Evolutionary conservation across 441 rosid genomes (phyloP).

Genomic region (Aquilaria agallochum): DNA sequence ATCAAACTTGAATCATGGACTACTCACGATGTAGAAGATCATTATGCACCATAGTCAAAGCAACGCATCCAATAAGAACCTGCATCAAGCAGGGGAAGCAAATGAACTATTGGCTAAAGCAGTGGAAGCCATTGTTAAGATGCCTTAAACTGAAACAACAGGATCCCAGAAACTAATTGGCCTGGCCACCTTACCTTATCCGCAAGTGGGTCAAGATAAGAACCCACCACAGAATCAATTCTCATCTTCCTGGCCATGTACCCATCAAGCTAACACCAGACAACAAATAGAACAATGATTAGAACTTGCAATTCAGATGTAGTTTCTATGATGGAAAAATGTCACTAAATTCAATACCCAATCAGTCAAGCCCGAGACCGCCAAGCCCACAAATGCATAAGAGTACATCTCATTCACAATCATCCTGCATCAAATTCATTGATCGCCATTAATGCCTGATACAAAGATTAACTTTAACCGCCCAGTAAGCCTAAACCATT

Average conservation of each 20-base stretch:
- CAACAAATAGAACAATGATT: conserved; percentile 11
- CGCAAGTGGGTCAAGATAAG: conserved; percentile 96
- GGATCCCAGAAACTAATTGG: conserved; percentile 7
- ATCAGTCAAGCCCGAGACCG: conserved; percentile 77
- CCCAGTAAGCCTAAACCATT: no score
- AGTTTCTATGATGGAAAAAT: background rate
- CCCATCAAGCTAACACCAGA: conserved; percentile 68
- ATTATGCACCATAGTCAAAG: conserved; percentile 78
- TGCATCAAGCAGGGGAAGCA: conserved; percentile 18
- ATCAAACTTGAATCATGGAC: conserved; percentile 3
- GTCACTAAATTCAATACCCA: conserved; percentile 48
- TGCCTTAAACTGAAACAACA: background rate
- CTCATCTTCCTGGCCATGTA: conserved; percentile 87
- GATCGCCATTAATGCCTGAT: conserved; percentile 2
- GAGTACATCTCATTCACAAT: conserved; percentile 78
- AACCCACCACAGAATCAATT: conserved; percentile 89
- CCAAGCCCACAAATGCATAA: conserved; percentile 61
- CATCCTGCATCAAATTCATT: conserved; percentile 57
- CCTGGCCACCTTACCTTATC: conserved; percentile 58
- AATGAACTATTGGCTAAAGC: conserved; percentile 9
- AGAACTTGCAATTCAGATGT: background rate
- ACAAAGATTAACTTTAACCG: no score
- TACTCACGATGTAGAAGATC: conserved; percentile 81
- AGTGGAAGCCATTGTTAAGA: no score
- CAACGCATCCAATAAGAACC: conserved; percentile 93